Evolutionary conservation across 1,284 basidiomycete species (phyloP).

Genomic region (Inonotus obliquus): DNA sequence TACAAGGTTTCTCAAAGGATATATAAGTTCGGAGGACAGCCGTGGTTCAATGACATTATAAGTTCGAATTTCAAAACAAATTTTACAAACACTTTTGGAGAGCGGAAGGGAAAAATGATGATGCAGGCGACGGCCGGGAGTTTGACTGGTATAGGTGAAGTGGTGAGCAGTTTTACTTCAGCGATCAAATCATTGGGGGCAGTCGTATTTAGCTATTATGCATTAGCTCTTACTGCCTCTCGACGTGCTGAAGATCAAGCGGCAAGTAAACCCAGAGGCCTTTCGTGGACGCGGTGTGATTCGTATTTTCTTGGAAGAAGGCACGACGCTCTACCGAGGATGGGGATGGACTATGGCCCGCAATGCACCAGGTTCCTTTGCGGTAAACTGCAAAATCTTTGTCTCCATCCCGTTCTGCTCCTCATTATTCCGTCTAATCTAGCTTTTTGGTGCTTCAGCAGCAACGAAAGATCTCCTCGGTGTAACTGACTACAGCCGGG

Average conservation of each 20-base stretch:
- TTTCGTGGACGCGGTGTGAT: slow-evolving; percentile 90
- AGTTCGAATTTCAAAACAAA: slow-evolving; percentile 67
- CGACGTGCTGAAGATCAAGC: slow-evolving; percentile 97
- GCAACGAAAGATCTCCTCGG: slow-evolving; percentile 91
- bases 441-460: slow-evolving; percentile 96
- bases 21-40: slow-evolving; percentile 99
- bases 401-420: background rate
- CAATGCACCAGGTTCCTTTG: slow-evolving; percentile 95
- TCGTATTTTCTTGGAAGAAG: slow-evolving; percentile 90
- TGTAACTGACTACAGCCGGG: slow-evolving; percentile 84
- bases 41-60: slow-evolving; percentile 94
- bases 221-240: slow-evolving; percentile 82
- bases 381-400: slow-evolving; percentile 48
- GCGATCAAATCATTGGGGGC: background rate
- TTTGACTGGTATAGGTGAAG: slow-evolving; percentile 95
- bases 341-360: slow-evolving; percentile 99
- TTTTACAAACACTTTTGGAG: slow-evolving; percentile 88
- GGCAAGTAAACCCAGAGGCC: slow-evolving; percentile 95
- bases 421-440: background rate
- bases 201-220: background rate
- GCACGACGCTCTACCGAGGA: slow-evolving; percentile 88
- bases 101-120: slow-evolving; percentile 93
- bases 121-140: slow-evolving; percentile 95
- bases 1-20: slow-evolving; percentile 94
- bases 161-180: slow-evolving; percentile 51